Evolutionary conservation across 1,139 yeast genomes (phyloP).

Genomic region (Protomyces arabidopsidicola): DNA sequence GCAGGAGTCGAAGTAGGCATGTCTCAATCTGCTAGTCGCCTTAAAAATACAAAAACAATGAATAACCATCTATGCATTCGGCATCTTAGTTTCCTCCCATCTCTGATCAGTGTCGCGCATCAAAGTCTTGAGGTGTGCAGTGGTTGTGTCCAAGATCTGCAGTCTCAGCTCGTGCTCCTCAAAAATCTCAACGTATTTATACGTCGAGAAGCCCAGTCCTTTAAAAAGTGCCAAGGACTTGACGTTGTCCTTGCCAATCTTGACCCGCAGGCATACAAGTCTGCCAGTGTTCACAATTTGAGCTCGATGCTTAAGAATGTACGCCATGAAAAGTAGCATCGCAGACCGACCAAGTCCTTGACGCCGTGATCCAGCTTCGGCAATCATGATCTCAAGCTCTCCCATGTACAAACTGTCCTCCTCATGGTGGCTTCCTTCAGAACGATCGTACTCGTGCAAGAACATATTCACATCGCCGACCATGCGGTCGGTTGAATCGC

Average conservation of each 20-base stretch:
- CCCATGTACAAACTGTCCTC: not conserved
- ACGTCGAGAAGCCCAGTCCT: slow-evolving; percentile 8
- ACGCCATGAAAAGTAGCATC: slow-evolving; percentile 21
- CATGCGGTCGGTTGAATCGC: slow-evolving; percentile 3
- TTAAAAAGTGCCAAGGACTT: slow-evolving; percentile 19
- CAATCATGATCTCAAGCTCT: slow-evolving; percentile 30
- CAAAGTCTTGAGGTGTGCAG: not conserved
- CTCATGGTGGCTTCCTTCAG: not conserved
- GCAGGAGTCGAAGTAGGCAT: slow-evolving; percentile 11
- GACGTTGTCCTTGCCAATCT: slow-evolving; percentile 20
- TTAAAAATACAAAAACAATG: not conserved
- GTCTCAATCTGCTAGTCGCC: not conserved
- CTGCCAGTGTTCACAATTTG: not conserved
- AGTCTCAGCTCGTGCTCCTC: slow-evolving; percentile 48
- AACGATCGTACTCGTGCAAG: slow-evolving; percentile 2
- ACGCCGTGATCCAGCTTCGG: slow-evolving; percentile 17
- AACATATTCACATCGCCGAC: slow-evolving; percentile 29
- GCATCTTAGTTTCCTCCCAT: not conserved
- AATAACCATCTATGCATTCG: not conserved
- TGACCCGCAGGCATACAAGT: slow-evolving; percentile 6
- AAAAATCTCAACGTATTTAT: slow-evolving; percentile 13
- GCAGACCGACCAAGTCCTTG: slow-evolving; percentile 25
- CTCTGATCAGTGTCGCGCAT: not conserved
- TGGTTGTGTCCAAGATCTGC: not conserved
- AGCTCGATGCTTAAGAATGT: not conserved